Base-by-base conservation (phyloP, 164 flowering plant species). In the Protea cynaroides region DNA sequence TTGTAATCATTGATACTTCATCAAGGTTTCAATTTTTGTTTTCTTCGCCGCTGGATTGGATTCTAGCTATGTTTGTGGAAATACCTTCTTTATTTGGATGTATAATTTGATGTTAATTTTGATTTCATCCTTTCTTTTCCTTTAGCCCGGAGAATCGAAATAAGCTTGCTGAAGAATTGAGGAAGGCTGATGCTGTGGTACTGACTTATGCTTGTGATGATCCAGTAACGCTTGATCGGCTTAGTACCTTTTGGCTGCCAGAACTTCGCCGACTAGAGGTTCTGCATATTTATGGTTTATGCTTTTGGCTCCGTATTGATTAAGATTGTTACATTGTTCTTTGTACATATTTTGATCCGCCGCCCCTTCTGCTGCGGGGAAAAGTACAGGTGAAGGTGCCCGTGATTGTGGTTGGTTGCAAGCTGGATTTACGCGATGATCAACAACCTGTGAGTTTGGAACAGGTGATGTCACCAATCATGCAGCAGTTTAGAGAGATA, bases 401-500 rank as follows among this genome's bases (percentile, higher is more conserved):
- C 0, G 85, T 85, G 40, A 80, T 85, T 59, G 83, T 83, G 67
- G 89, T 80, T 50, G 89, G 86, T 47, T 85, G 99, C 70, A 92
- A 87, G 82, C 79, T 95, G 68, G 99, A 95, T 77, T 73, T 86
- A 69, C 75, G 96, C 72, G 96, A 85, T 76, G 97, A 90, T 50
- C 69, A 90, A 4, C 52, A 49, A 25, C 86, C 77, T 36, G 71
- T 82, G 56, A 90, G 86, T 69, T 61, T 92, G 65, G 97, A 95
- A 74, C 84, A 75, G 66, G 85, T 87, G 68, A 92, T 92, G 99
- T 81, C 88, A 25, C 99, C 97, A 2, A 90, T 95, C 62, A 95
- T 95, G 99, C 96, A 95, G 60, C 88, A 84, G 69, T 95, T 88
- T 74, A 85, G 99, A 67, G 99, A 95, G 83, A 95, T 95, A 67